These are phyloP conservation scores for Entophlyctis luteolus DNA, from an alignment of 192 early-diverging fungal species.

Conservation along the genomic window DNA sequence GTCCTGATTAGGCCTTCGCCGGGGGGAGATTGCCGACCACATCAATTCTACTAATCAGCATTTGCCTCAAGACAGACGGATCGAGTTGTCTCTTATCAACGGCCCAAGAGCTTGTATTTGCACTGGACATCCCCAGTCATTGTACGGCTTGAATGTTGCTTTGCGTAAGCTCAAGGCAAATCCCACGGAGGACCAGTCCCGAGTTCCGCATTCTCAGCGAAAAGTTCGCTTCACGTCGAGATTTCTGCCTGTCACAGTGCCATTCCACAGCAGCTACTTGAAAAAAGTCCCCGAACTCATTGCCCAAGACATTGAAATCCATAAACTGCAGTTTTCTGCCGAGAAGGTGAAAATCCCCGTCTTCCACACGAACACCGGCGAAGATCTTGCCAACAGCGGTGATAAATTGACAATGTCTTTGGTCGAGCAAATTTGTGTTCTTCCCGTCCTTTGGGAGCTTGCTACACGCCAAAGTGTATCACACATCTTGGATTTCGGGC, in stretches of 20 bases:
- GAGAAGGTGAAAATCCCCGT: conserved; percentile 70
- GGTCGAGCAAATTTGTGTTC: conserved; percentile 66
- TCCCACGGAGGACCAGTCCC: conserved; percentile 77
- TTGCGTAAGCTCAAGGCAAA: conserved; percentile 90
- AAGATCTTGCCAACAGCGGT: conserved; percentile 56
- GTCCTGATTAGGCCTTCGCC: conserved; percentile 71
- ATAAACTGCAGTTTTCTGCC: conserved; percentile 61
- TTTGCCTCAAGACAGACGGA: conserved; percentile 74
- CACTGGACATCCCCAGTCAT: conserved; percentile 84
- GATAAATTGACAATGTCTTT: conserved; percentile 63
- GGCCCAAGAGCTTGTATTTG: conserved; percentile 84
- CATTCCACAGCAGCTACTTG: conserved; percentile 86
- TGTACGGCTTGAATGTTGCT: conserved; percentile 87
- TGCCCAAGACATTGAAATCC: conserved; percentile 63
- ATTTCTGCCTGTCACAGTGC: conserved; percentile 88
- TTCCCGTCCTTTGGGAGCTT: conserved; percentile 73
- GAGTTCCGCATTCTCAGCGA: conserved; percentile 82
- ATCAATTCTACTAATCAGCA: conserved; percentile 83
- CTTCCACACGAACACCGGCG: conserved; percentile 75
- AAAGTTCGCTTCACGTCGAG: conserved; percentile 86
- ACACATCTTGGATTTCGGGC: conserved; percentile 93
- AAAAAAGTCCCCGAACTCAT: conserved; percentile 59
- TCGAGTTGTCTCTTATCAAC: conserved; percentile 84
- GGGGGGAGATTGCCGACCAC: conserved; percentile 78
- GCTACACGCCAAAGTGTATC: conserved; percentile 62